Evolutionary conservation across 352 stramenopile species (phyloP).

Genomic region (Globisporangium ultimum): DNA sequence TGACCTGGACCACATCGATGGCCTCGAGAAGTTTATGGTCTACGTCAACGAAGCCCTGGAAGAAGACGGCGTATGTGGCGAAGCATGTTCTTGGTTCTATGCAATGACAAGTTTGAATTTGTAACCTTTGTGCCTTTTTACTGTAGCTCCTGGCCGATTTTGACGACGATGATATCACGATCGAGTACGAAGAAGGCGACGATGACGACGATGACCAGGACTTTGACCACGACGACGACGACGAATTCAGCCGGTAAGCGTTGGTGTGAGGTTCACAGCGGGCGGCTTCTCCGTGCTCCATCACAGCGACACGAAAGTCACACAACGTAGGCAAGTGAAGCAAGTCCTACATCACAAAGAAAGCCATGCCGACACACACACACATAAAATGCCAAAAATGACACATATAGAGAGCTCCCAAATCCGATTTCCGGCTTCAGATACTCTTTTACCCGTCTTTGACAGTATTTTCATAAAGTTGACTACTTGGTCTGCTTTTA

Average conservation of each 20-base stretch:
- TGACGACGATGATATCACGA: conserved; percentile 17
- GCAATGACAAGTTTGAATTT: neutral
- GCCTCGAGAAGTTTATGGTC: conserved; percentile 49
- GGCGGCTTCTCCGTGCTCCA: too few relatives aligned
- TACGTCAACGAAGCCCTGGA: conserved; percentile 56
- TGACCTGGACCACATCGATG: conserved; percentile 38
- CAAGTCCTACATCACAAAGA: too few relatives aligned
- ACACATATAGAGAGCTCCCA: too few relatives aligned
- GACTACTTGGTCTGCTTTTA: too few relatives aligned
- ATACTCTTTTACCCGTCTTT: too few relatives aligned
- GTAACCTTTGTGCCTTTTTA: conserved; percentile 3
- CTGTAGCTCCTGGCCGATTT: conserved; percentile 24
- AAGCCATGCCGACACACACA: too few relatives aligned
- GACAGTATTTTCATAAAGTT: too few relatives aligned
- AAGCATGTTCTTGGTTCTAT: neutral
- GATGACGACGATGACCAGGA: conserved; percentile 29
- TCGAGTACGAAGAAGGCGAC: conserved; percentile 32
- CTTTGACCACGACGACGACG: conserved; percentile 16
- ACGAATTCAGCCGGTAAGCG: conserved; percentile 11
- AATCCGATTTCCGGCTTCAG: too few relatives aligned
- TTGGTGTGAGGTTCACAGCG: too few relatives aligned
- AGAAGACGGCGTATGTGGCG: conserved; percentile 40
- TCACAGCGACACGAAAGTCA: too few relatives aligned
- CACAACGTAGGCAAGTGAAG: too few relatives aligned
- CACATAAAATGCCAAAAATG: too few relatives aligned